Conservation (phyloP, 2,329 filamentous ascomycete genomes). For the Neoscytalidium dimidiatum region DNA sequence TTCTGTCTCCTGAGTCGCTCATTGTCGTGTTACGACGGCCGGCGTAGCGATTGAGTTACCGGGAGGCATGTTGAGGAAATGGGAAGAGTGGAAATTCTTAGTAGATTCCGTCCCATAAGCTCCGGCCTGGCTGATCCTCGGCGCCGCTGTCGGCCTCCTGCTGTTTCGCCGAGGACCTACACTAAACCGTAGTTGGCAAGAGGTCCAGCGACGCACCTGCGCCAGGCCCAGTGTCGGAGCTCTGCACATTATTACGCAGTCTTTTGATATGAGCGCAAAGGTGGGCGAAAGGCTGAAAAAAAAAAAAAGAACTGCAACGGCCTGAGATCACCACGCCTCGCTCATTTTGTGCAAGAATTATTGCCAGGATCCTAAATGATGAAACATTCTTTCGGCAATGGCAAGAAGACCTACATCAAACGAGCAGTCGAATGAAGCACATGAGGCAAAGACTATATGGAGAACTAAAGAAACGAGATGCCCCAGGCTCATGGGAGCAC, state of each 20-base stretch:
- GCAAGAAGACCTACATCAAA: conserved; percentile 35
- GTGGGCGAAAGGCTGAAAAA: neutral
- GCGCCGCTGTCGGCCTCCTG: neutral
- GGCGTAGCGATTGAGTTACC: neutral
- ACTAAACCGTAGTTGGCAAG: neutral
- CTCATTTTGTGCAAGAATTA: conserved; percentile 32
- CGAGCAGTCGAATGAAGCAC: conserved; percentile 33
- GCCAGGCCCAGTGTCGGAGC: too few species aligned
- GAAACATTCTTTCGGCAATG: conserved; percentile 29
- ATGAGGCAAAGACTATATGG: conserved; percentile 30
- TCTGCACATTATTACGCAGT: conserved; percentile 24
- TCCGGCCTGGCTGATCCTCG: conserved; percentile 1
- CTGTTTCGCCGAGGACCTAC: neutral
- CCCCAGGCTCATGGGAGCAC: conserved; percentile 34
- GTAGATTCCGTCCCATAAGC: neutral
- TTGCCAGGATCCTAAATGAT: conserved; percentile 29
- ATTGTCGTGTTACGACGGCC: neutral
- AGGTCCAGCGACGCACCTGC: neutral
- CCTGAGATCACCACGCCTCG: conserved; percentile 32
- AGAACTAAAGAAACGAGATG: conserved; percentile 27
- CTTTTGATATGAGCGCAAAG: neutral
- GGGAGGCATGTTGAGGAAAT: neutral
- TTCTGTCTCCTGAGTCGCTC: neutral
- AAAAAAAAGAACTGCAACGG: conserved; percentile 29
- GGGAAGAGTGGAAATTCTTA: neutral